Evolutionary conservation across 768 basidiomycete genomes (phyloP), one percentile per base, ranked within the genome.

Genomic region (Roridomyces roridus): DNA sequence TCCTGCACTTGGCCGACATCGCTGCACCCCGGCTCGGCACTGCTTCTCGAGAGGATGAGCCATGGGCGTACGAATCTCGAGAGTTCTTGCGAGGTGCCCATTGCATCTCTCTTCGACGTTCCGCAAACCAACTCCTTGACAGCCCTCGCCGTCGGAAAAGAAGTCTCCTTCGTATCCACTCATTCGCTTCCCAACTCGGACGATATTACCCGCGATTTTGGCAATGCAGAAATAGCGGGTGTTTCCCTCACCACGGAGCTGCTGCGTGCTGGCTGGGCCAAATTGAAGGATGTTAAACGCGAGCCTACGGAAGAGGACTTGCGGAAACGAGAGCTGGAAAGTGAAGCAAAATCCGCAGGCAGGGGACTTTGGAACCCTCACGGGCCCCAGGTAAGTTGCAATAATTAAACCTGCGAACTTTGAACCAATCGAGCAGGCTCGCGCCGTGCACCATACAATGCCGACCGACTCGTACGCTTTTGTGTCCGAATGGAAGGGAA

Each of bases 261-360:
- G n/a, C 80, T 98, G 36, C 85, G 81, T 67, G 85, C 83, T 57
- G 97, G 96, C n/a, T 98, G 94, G 94, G 93, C 85, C 11, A 96
- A 92, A 74, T 76, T 94, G 39, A 94, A 97, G 72, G 96, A 95
- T 68, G 66, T 77, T 47, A 88, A 77, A 63, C 51, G 60, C 15
- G 60, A 62, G 7, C 60, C 55, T 18, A 62, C 55, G 17, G 60
- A 62, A n/a, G 56, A 62, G 34, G 60, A 62, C 49, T 36, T 41
- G 47, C 51, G 56, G 18, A 86, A 86, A 65, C 85, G 83, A 37
- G 89, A 91, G 17, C 70, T 90, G 24, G 93, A 96, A 70, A 81
- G 76, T 17, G 89, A 92, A 68, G 94, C 93, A 15, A 88, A 83
- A 69, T 70, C 79, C 18, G 81, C 83, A n/a, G 85, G 86, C 20